Evolutionary conservation across 768 basidiomycete genomes (phyloP).

Genomic region (Boletus huronensis): DNA sequence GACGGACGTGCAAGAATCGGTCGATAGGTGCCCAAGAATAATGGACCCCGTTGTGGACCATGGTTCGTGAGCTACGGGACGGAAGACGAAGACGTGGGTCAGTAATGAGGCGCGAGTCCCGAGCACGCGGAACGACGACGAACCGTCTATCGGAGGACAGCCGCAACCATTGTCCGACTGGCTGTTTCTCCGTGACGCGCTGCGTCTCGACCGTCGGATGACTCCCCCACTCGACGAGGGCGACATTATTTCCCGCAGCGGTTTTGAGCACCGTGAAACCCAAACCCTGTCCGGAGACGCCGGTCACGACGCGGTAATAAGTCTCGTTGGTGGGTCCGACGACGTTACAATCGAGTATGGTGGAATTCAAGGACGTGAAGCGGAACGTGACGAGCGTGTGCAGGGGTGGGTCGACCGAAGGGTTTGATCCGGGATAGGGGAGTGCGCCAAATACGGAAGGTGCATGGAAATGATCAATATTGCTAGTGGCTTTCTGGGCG

Average conservation of each 20-base stretch:
- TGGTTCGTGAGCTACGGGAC: slow-evolving; percentile 39
- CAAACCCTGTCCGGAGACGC: slow-evolving; percentile 43
- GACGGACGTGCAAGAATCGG: slow-evolving; percentile 41
- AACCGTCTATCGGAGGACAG: slow-evolving; percentile 47
- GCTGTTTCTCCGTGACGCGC: slow-evolving; percentile 46
- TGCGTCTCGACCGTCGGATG: slow-evolving; percentile 52
- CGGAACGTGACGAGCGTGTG: slow-evolving; percentile 41
- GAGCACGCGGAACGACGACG: slow-evolving; percentile 9
- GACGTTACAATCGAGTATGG: slow-evolving; percentile 53
- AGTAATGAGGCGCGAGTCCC: not conserved
- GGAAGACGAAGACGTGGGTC: not conserved
- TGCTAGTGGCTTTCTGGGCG: slow-evolving; percentile 23
- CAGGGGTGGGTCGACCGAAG: slow-evolving; percentile 25
- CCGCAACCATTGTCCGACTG: slow-evolving; percentile 50
- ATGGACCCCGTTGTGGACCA: slow-evolving; percentile 47
- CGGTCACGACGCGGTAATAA: slow-evolving; percentile 49
- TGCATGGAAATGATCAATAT: slow-evolving; percentile 2
- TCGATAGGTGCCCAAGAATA: slow-evolving; percentile 58
- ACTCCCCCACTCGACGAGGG: slow-evolving; percentile 55
- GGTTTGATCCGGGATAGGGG: slow-evolving; percentile 43
- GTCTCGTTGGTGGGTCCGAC: slow-evolving; percentile 48
- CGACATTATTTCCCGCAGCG: slow-evolving; percentile 43
- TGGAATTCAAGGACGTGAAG: slow-evolving; percentile 49
- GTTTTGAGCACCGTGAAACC: slow-evolving; percentile 55
- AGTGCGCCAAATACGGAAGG: slow-evolving; percentile 65